Conservation (phyloP, 1,284 basidiomycete genomes). For the Somion occarium region DNA sequence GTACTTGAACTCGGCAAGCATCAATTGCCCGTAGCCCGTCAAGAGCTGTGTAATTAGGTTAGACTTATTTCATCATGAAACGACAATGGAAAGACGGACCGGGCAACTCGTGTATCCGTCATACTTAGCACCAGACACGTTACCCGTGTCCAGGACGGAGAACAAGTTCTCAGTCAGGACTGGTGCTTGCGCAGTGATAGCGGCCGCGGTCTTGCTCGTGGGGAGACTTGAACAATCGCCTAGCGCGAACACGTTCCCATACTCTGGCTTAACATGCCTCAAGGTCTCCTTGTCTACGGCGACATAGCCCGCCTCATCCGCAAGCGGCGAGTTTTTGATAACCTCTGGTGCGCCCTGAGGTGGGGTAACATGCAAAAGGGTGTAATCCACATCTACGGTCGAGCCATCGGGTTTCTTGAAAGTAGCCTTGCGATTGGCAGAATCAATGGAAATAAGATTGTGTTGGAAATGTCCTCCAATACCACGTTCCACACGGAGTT, state of each 20-base stretch:
- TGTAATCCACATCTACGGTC: slow-evolving; percentile 71
- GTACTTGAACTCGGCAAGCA: slow-evolving; percentile 92
- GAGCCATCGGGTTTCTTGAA: slow-evolving; percentile 74
- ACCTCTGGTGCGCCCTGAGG: slow-evolving; percentile 88
- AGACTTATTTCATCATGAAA: slow-evolving; percentile 13
- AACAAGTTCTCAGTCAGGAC: slow-evolving; percentile 89
- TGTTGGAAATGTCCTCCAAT: slow-evolving; percentile 80
- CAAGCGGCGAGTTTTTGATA: slow-evolving; percentile 76
- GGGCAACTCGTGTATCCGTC: slow-evolving; percentile 86
- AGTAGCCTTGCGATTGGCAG: slow-evolving; percentile 68
- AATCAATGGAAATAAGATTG: slow-evolving; percentile 78
- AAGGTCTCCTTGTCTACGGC: slow-evolving; percentile 80
- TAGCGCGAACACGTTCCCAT: slow-evolving; percentile 81
- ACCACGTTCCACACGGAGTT: slow-evolving; percentile 74
- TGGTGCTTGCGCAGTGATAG: slow-evolving; percentile 90
- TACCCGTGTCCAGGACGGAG: slow-evolving; percentile 68
- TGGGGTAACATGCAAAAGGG: slow-evolving; percentile 84
- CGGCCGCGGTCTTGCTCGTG: slow-evolving; percentile 95
- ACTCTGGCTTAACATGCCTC: slow-evolving; percentile 78
- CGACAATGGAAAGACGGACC: slow-evolving; percentile 37
- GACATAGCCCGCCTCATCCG: slow-evolving; percentile 85
- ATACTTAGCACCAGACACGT: slow-evolving; percentile 63
- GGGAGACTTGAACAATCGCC: slow-evolving; percentile 91
- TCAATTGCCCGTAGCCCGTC: slow-evolving; percentile 81
- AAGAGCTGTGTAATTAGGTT: slow-evolving; percentile 48